phyloP scores from a whole-genome alignment of 441 rosid genomes.

The Viola pubescens region DNA sequence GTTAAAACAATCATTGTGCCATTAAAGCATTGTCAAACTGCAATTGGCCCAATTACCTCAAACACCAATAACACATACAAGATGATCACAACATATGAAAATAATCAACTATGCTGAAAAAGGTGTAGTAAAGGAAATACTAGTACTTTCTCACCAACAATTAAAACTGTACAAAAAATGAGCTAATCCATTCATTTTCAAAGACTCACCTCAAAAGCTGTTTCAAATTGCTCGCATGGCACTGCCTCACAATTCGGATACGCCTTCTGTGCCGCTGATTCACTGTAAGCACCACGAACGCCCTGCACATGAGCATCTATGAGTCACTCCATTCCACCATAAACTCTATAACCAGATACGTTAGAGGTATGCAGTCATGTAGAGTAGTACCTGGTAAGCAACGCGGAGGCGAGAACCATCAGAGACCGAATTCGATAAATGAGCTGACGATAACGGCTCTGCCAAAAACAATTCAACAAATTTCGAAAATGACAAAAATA shows the following conservation, averaged over 20 bases:
- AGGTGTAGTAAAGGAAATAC: too few species aligned
- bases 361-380: too few species aligned
- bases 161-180: too few species aligned
- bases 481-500: background rate
- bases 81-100: too few species aligned
- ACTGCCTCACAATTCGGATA: constrained; percentile 90
- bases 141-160: too few species aligned
- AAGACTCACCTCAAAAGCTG: constrained; percentile 64
- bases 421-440: constrained; percentile 35
- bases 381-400: constrained; percentile 66
- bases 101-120: too few species aligned
- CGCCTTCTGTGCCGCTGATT: constrained; percentile 88
- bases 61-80: too few species aligned
- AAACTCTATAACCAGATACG: background rate
- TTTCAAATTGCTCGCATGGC: constrained; percentile 86
- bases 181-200: background rate
- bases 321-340: background rate
- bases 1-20: too few species aligned
- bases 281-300: constrained; percentile 83
- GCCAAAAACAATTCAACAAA: constrained; percentile 1
- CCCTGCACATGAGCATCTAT: constrained; percentile 38
- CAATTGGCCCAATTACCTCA: too few species aligned
- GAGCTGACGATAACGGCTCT: constrained; percentile 75
- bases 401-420: constrained; percentile 75
- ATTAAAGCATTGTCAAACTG: too few species aligned